Evolutionary conservation across 2,329 filamentous ascomycete genomes (phyloP), one percentile per base, ranked within the genome.

Genomic region (Metarhizium guizhouense): DNA sequence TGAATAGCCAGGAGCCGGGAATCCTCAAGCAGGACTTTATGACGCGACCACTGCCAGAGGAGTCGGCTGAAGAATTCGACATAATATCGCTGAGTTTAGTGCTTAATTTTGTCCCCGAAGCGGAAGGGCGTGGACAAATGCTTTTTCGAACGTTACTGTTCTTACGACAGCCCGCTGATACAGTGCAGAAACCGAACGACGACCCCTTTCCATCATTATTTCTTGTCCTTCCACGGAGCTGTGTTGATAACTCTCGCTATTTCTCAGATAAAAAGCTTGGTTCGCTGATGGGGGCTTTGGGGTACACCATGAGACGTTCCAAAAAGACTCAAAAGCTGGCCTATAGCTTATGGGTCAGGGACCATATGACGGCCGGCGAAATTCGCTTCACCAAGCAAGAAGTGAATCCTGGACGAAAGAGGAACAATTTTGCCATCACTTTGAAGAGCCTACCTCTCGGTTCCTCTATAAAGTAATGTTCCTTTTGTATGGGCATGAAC

Each of bases 21-120:
- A 99, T 99, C 61, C 68, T 85, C 56, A 84, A 95, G 69, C 90
- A 96, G 67, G 90, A 99, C 69, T 97, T 99, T 66, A 96, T 99
- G 92, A 74, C 90, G 62, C 80, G 91, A 30, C 88, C 91, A 0
- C 70, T 93, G 3, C 93, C 93, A 0, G 68, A 67, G 5, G 69
- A 78, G 25, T 74, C 80, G 6, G 69, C 74, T 0, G 84, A 91
- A 45, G 76, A 76, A 25, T 97, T 97, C 67, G 90, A 99, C 67
- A 82, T 97, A 53, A 86, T 99, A 64, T 96, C 91, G 52, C 76
- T 99, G 29, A 96, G 91, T 8, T 75, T 99, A 54, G 94, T 99
- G 5, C 77, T 99, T 59, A 99, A 99, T 70, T 99, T 91, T 66
- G 92, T 97, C 3, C 89, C 93, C 0, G 85, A 92, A 62, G 80